Evolutionary conservation across 495 filamentous ascomycete species (phyloP), one percentile per base, ranked within the genome.

Genomic region (Aspergillus panamensis): DNA sequence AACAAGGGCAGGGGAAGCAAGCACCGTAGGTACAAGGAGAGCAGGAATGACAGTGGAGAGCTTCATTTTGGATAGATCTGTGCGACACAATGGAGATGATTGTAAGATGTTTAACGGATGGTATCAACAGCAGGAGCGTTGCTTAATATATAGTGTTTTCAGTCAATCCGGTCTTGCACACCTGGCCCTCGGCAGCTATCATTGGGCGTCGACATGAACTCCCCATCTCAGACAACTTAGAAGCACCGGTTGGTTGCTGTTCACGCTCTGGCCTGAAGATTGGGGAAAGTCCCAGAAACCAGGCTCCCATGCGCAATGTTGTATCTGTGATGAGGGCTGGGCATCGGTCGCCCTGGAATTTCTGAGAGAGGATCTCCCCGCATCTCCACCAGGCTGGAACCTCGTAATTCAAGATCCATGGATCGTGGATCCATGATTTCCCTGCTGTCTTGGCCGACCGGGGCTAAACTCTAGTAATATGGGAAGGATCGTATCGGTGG

Each of bases 1-100:
- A 3, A 45, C 42, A 19, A 1, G 21, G 52, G 52, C 32, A 9
- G 53, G 53, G 43, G 16, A 17, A 14, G 53, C 53, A 33, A 40
- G 21, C 29, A 35, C 44, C 8, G 30, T 31, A 19, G 52, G 52
- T 12, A 37, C 37, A 13, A 55, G 40, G 25, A 55, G 52, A 40
- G 30, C 19, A 40, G 52, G 12, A 12, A 55, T 16, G 8, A 30
- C 17, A 19, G 42, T 31, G 42, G 40, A 55, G 52, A 55, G n/a
- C 52, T 55, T 55, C 52, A 55, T 55, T 47, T 47, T 55, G 52
- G 29, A 16, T 4, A 12, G 12, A 40, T 4, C 37, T 9, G 13
- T 13, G 37, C 37, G 12, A 1, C 8, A 13, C 16, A 4, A 13
- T 40, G 3, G 37, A 16, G 16, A 12, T 14, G 37, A 40, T 40